Evolutionary conservation across 2,329 filamentous ascomycete species (phyloP).

Genomic region (Lachnum nothofagi): DNA sequence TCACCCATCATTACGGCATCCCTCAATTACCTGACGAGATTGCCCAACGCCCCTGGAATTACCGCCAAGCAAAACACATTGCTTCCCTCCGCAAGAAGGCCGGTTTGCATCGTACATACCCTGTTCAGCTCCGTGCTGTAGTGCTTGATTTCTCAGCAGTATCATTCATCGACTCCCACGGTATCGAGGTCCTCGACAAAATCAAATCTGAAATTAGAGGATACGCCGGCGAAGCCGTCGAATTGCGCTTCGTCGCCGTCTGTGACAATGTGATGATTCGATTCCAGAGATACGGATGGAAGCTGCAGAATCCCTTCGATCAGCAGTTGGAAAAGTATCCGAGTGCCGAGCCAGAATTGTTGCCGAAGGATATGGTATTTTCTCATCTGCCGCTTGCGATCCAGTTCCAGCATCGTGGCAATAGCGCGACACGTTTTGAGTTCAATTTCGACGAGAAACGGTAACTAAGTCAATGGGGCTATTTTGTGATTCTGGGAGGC

Average conservation of each 20-base stretch:
- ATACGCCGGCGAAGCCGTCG: constrained; percentile 4
- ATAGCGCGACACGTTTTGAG: not conserved
- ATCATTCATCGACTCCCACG: constrained; percentile 9
- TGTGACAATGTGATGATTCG: constrained; percentile 1
- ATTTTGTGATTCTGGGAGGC: too few relatives aligned
- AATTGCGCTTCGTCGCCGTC: constrained; percentile 11
- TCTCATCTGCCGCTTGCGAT: constrained; percentile 16
- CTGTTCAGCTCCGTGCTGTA: constrained; percentile 4
- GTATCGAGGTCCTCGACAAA: not conserved
- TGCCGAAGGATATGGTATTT: constrained; percentile 12
- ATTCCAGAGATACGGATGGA: constrained; percentile 12
- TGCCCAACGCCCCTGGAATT: constrained; percentile 12
- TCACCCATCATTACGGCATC: constrained; percentile 12
- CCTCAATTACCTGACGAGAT: not conserved
- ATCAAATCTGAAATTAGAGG: constrained; percentile 7
- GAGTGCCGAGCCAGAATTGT: not conserved
- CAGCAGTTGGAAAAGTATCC: not conserved
- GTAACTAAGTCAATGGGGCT: not conserved
- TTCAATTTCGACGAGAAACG: not conserved
- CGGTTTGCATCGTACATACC: constrained; percentile 8
- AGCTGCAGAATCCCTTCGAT: constrained; percentile 13
- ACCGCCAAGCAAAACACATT: constrained; percentile 14
- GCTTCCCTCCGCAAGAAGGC: constrained; percentile 7
- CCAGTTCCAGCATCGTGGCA: constrained; percentile 3
- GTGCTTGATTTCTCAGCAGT: constrained; percentile 7